phyloP scores from a whole-genome alignment of 169 alveolate species.

The Plasmodium sp. region DNA sequence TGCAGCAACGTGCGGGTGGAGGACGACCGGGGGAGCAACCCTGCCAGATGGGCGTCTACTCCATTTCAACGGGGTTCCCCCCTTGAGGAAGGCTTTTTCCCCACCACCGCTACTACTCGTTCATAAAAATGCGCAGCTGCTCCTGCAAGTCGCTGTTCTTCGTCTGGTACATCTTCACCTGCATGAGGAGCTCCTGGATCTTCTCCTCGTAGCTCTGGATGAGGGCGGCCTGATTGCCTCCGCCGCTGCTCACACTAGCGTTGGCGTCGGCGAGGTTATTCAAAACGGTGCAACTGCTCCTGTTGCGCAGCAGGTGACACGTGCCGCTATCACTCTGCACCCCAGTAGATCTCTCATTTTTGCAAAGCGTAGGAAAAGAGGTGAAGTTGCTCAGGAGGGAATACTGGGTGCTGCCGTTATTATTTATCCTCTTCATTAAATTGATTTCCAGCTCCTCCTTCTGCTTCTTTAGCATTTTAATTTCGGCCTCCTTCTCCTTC shows the following conservation, averaged over 20 bases:
- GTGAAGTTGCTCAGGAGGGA: constrained; percentile 3
- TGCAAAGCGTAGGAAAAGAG: background rate
- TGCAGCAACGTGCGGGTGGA: background rate
- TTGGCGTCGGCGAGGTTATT: background rate
- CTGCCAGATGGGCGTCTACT: background rate
- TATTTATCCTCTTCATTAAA: constrained; percentile 31
- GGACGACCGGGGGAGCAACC: background rate
- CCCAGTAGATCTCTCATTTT: background rate
- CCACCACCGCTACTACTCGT: background rate
- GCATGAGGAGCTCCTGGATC: constrained; percentile 34
- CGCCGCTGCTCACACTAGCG: background rate
- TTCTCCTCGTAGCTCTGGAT: constrained; percentile 42
- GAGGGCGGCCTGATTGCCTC: background rate
- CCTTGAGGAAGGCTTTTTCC: background rate
- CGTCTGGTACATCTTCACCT: constrained; percentile 63
- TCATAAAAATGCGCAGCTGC: constrained; percentile 63
- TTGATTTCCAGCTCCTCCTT: constrained; percentile 61
- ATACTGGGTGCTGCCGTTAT: constrained; percentile 10
- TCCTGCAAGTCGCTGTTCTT: constrained; percentile 69
- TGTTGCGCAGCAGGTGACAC: background rate
- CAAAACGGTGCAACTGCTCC: background rate
- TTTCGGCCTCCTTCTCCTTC: constrained; percentile 74
- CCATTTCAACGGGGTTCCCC: background rate
- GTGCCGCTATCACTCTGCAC: background rate
- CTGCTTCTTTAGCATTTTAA: constrained; percentile 45